These are phyloP conservation scores for Quercus phellos DNA, from an alignment of 331 rosid species.

Conservation along the genomic window DNA sequence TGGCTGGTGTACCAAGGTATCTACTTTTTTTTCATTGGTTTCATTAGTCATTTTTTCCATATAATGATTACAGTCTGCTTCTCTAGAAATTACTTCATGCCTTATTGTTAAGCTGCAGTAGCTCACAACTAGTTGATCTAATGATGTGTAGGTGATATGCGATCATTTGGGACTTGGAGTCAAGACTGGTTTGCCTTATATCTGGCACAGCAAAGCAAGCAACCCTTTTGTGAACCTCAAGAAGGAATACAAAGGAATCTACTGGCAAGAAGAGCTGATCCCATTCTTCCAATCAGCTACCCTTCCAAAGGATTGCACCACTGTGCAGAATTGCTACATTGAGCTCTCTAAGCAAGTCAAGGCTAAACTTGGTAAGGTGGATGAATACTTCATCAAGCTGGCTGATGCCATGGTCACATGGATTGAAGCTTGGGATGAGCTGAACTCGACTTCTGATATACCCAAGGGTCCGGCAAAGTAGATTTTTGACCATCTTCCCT, in stretches of 20 bases:
- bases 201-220: conserved; percentile 72
- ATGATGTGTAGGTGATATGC: conserved; percentile 43
- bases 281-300: conserved; percentile 61
- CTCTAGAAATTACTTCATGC: background rate
- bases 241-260: conserved; percentile 64
- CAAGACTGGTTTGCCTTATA: conserved; percentile 65
- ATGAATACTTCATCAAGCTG: conserved; percentile 55
- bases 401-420: conserved; percentile 63
- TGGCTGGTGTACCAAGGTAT: conserved; percentile 69
- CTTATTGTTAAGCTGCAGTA: background rate
- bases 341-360: conserved; percentile 58
- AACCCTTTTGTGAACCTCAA: conserved; percentile 57
- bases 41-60: background rate
- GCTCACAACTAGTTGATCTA: background rate
- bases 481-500: background rate
- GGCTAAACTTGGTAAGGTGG: conserved; percentile 56
- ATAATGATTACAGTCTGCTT: background rate
- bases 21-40: background rate
- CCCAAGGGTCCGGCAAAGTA: conserved; percentile 33
- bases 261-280: conserved; percentile 63
- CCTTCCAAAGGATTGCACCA: conserved; percentile 50
- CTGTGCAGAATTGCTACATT: conserved; percentile 49
- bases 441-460: conserved; percentile 31
- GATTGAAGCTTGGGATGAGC: conserved; percentile 69
- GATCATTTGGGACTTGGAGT: conserved; percentile 65